Evolutionary conservation across 352 stramenopile species (phyloP).

Genomic region (Thalassiosira mediterranea): DNA sequence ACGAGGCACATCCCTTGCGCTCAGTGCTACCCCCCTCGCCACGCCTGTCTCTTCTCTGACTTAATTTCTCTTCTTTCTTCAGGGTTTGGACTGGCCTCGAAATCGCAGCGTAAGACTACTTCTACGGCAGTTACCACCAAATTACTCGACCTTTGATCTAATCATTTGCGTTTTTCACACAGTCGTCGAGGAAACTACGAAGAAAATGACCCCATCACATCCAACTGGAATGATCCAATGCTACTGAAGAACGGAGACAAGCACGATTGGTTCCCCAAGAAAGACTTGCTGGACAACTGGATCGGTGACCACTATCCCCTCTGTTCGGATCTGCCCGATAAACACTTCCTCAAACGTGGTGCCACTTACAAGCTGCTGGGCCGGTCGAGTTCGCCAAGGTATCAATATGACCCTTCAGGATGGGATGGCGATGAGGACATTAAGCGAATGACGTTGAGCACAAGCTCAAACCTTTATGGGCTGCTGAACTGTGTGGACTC

Average conservation of each 20-base stretch:
- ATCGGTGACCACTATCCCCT: constrained; percentile 63
- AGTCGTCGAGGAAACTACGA: constrained; percentile 46
- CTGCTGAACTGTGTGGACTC: constrained; percentile 24
- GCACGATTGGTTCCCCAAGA: constrained; percentile 72
- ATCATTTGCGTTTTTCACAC: constrained; percentile 1
- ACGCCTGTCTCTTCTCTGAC: no score
- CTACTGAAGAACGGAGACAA: constrained; percentile 27
- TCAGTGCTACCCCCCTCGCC: not conserved
- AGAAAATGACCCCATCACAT: constrained; percentile 16
- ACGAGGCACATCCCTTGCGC: not conserved
- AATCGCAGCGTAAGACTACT: constrained; percentile 10
- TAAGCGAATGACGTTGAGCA: constrained; percentile 26
- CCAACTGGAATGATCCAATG: constrained; percentile 48
- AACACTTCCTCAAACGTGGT: constrained; percentile 49
- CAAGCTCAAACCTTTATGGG: constrained; percentile 29
- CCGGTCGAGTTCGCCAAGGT: constrained; percentile 21
- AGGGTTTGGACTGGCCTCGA: constrained; percentile 77
- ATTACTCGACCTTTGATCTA: not conserved
- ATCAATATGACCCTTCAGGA: constrained; percentile 24
- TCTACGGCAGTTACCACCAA: no score
- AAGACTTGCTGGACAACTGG: constrained; percentile 46
- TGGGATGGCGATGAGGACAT: constrained; percentile 26
- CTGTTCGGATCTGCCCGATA: constrained; percentile 51
- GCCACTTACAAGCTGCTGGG: constrained; percentile 62
- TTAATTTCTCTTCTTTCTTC: no score